A percentile compares a stretch with the other conserved stretches of the same genome.
Conservation (phyloP, 2,329 filamentous ascomycete genomes). For the Aspergillus floridensis region DNA sequence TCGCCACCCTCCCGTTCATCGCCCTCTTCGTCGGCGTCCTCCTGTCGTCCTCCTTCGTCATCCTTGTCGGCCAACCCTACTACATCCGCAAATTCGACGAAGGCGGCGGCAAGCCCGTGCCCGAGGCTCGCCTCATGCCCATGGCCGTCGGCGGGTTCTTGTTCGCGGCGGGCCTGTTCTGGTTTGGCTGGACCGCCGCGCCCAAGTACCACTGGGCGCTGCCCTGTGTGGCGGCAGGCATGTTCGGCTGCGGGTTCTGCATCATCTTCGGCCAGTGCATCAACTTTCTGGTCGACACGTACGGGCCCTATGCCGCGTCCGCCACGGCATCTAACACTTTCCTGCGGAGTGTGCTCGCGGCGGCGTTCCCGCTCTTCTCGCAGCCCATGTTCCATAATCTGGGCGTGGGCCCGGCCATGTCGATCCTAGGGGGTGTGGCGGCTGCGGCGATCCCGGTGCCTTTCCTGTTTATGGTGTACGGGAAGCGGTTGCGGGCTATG, state of each 20-base stretch:
- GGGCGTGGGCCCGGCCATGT: slow-evolving; percentile 61
- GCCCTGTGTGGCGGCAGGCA: slow-evolving; percentile 56
- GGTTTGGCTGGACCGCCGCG: slow-evolving; percentile 51
- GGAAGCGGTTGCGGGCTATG: neutral
- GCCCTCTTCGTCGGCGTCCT: slow-evolving; percentile 57
- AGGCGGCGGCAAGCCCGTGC: slow-evolving; percentile 14
- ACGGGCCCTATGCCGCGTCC: slow-evolving; percentile 37
- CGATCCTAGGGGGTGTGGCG: slow-evolving; percentile 55
- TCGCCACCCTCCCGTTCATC: slow-evolving; percentile 60
- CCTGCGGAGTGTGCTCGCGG: slow-evolving; percentile 43
- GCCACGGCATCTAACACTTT: slow-evolving; percentile 47
- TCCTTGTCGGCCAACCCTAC: slow-evolving; percentile 49
- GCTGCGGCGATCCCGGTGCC: slow-evolving; percentile 44
- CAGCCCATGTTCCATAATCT: slow-evolving; percentile 58
- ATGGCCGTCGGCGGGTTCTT: slow-evolving; percentile 47
- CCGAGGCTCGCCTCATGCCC: slow-evolving; percentile 39
- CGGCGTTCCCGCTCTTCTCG: slow-evolving; percentile 46
- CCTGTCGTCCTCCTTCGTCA: slow-evolving; percentile 51
- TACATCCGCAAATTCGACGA: slow-evolving; percentile 22
- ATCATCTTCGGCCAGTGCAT: slow-evolving; percentile 73
- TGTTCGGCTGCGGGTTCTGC: slow-evolving; percentile 69
- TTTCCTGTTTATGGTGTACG: slow-evolving; percentile 39
- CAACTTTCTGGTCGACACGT: slow-evolving; percentile 72
- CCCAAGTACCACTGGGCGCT: slow-evolving; percentile 57
- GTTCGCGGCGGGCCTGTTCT: slow-evolving; percentile 45